These are phyloP conservation scores for Rosa hybrid DNA, from an alignment of 331 rosid species.

Conservation along the genomic window DNA sequence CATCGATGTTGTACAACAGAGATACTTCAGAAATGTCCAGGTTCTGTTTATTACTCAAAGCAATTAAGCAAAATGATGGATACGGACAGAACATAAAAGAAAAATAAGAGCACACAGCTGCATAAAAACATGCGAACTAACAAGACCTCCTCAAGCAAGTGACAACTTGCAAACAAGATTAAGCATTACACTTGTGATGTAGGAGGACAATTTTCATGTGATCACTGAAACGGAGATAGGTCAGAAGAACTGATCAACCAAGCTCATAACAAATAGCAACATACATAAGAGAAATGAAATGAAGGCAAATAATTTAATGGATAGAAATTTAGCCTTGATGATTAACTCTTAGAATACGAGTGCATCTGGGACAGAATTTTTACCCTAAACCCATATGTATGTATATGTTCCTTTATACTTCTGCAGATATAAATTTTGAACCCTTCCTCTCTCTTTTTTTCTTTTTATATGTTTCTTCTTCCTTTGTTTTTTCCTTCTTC, in stretches of 20 bases:
- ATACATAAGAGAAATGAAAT: neutral
- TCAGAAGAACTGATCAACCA: neutral
- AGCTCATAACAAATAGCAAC: neutral
- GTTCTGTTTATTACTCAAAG: conserved; percentile 45
- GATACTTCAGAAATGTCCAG: conserved; percentile 75
- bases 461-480: too few species aligned
- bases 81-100: neutral
- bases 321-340: neutral
- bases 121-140: neutral
- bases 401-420: neutral
- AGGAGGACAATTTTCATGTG: neutral
- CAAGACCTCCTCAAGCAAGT: neutral
- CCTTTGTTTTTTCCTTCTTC: too few species aligned
- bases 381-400: neutral
- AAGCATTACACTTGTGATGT: too few species aligned
- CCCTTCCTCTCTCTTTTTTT: neutral
- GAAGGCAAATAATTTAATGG: neutral
- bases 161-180: neutral
- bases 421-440: neutral
- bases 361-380: neutral
- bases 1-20: conserved; percentile 66
- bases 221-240: neutral
- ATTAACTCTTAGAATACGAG: neutral
- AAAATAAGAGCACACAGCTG: neutral
- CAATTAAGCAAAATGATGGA: neutral